Percentiles rank a stretch among this genome's conserved stretches.
These are phyloP conservation scores for Podila minutissima DNA, from an alignment of 192 early-diverging fungal species.

Conservation along the genomic window DNA sequence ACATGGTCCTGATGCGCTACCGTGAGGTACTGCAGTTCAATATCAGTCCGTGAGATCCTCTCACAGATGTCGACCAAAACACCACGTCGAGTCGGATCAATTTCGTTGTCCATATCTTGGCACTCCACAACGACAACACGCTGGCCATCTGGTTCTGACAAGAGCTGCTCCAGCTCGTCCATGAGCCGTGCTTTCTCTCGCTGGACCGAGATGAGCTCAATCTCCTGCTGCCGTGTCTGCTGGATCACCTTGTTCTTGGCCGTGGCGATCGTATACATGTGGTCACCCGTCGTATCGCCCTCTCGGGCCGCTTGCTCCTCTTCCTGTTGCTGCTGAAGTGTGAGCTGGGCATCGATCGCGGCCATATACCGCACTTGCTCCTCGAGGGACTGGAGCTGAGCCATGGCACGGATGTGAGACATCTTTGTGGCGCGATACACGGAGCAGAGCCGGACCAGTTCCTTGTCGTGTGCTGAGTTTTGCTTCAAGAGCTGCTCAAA, in stretches of 20 bases:
- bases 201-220: slow-evolving; percentile 43
- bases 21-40: slow-evolving; percentile 21
- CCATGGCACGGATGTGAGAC: slow-evolving; percentile 41
- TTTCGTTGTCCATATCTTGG: background rate
- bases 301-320: background rate
- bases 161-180: slow-evolving; percentile 39
- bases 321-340: background rate
- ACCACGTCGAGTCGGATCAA: slow-evolving; percentile 11
- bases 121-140: background rate
- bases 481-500: slow-evolving; percentile 13
- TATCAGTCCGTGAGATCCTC: slow-evolving; percentile 28
- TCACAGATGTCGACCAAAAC: slow-evolving; percentile 43
- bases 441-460: slow-evolving; percentile 33
- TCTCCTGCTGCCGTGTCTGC: slow-evolving; percentile 30
- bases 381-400: slow-evolving; percentile 39
- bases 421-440: slow-evolving; percentile 49
- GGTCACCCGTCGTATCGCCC: slow-evolving; percentile 10
- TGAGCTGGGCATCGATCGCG: slow-evolving; percentile 8
- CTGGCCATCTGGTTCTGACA: slow-evolving; percentile 24
- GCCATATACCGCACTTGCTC: slow-evolving; percentile 29
- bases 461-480: slow-evolving; percentile 22
- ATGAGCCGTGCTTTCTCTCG: slow-evolving; percentile 22
- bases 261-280: slow-evolving; percentile 20
- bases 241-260: slow-evolving; percentile 28
- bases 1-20: slow-evolving; percentile 26